A percentile compares a stretch with the other conserved stretches of the same genome.
These are phyloP conservation scores for Suillus placidus DNA, from an alignment of 768 basidiomycete species.

Conservation along the genomic window DNA sequence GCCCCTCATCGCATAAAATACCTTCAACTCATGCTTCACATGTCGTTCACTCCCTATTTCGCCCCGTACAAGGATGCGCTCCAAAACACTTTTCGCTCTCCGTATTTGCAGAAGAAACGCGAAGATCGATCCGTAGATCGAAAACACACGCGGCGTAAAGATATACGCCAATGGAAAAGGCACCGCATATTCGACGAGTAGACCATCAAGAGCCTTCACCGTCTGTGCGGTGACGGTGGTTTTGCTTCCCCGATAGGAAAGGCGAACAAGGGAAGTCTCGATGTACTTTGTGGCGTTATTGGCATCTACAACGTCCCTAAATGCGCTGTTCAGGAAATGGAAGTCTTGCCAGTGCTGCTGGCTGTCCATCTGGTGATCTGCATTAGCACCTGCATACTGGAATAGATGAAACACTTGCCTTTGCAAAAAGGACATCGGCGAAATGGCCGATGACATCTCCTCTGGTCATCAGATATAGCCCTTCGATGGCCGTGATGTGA, in stretches of 20 bases:
- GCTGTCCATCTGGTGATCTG: conserved; percentile 64
- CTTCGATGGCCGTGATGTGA: conserved; percentile 67
- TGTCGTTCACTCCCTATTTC: conserved; percentile 38
- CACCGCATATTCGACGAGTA: conserved; percentile 76
- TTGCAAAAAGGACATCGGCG: conserved; percentile 70
- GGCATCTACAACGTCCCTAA: conserved; percentile 64
- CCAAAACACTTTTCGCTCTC: conserved; percentile 70
- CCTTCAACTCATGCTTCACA: conserved; percentile 55
- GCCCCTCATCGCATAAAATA: conserved; percentile 75
- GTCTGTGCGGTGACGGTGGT: conserved; percentile 51
- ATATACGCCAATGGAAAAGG: conserved; percentile 84
- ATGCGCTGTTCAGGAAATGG: conserved; percentile 81
- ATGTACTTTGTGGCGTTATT: conserved; percentile 54
- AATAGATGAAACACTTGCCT: conserved; percentile 45
- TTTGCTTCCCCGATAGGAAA: conserved; percentile 62
- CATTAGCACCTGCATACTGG: neutral
- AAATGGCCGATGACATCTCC: conserved; percentile 82
- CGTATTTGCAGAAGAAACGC: conserved; percentile 73
- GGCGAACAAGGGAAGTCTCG: conserved; percentile 67
- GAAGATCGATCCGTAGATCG: conserved; percentile 68
- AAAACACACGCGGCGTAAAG: conserved; percentile 58
- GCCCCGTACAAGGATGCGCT: conserved; percentile 68
- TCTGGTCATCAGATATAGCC: conserved; percentile 71
- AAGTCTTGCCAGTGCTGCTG: conserved; percentile 76
- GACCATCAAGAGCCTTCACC: conserved; percentile 64